Percentiles rank a stretch among this genome's conserved stretches.
These are phyloP conservation scores for Xylaria sp. DNA, from an alignment of 2,329 filamentous ascomycete species.

Conservation along the genomic window DNA sequence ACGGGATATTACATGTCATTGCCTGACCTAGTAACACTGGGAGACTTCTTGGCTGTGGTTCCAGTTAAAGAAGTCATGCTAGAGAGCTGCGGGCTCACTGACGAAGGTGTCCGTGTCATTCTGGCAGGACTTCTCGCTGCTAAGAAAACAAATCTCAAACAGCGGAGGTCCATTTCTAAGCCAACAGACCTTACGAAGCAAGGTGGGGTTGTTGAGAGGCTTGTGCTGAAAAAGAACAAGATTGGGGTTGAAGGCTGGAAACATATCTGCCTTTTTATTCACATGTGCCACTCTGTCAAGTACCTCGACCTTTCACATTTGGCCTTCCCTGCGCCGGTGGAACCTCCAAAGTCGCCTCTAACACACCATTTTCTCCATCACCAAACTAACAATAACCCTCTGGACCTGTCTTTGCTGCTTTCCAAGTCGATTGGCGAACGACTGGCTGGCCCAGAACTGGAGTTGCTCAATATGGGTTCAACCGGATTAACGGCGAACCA, in stretches of 20 bases:
- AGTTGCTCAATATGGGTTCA: slow-evolving; percentile 81
- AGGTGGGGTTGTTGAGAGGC: slow-evolving; percentile 79
- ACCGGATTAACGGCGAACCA: slow-evolving; percentile 73
- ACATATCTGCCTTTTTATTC: slow-evolving; percentile 84
- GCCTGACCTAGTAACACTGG: slow-evolving; percentile 81
- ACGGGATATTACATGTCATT: slow-evolving; percentile 83
- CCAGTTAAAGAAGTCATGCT: slow-evolving; percentile 84
- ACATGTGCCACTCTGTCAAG: slow-evolving; percentile 86
- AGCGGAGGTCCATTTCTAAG: slow-evolving; percentile 47
- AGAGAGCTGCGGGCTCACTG: slow-evolving; percentile 83
- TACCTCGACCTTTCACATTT: slow-evolving; percentile 86
- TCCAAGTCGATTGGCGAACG: slow-evolving; percentile 77
- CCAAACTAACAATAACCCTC: slow-evolving; percentile 37
- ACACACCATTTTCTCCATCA: slow-evolving; percentile 30
- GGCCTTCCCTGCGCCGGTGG: slow-evolving; percentile 61
- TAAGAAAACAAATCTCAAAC: slow-evolving; percentile 64
- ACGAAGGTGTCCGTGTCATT: slow-evolving; percentile 84
- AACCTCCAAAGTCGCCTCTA: slow-evolving; percentile 28
- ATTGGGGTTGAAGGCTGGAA: slow-evolving; percentile 89
- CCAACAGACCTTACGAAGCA: slow-evolving; percentile 48
- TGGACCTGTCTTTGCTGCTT: slow-evolving; percentile 67
- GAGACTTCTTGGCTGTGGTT: slow-evolving; percentile 92
- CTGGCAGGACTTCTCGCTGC: slow-evolving; percentile 83
- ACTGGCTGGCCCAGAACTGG: slow-evolving; percentile 73
- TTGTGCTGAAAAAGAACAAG: slow-evolving; percentile 91